Evolutionary conservation across 331 rosid species (phyloP), one percentile per base, ranked within the genome.

Genomic region (Arachis monticola): DNA sequence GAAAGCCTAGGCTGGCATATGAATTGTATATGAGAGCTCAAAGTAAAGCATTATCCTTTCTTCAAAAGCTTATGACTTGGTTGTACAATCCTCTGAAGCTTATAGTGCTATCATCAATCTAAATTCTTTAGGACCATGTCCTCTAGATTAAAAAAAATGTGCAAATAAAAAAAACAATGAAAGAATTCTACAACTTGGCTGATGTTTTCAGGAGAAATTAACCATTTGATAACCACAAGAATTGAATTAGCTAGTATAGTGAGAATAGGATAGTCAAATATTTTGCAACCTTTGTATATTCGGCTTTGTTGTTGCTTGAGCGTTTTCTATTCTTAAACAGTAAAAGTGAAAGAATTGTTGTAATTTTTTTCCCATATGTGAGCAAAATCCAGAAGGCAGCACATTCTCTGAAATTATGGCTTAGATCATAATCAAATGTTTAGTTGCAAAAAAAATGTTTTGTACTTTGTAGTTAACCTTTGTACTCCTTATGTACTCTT

Each of bases 1-100:
- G 89, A 40, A 95, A 95, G 63, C 96, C 97, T 32, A 90, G 86
- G 88, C 84, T 94, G 68, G 96, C 97, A 14, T 94, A 83, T 78
- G 96, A 95, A 77, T 66, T 90, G 69, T 90, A 92, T 81, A 5
- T 75, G 57, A 90, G 88, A 64, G 97, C 99, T 47, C 84, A 77
- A 65, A 85, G 59, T 8, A 91, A 92, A 71, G 90, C 59, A 85
- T 92, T 69, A 55, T 41, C 12, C 93, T 92, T 73, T 82, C 97
- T 13, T 63, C 89, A 4, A 95, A 87, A 84, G 83, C 95, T 60
- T 95, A 88, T 78, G 97, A 95, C 73, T 76, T 79, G 17, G 86
- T 95, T 13, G 62, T 87, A 41, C 83, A 84, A 56, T 87, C 96
- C 61, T 82, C 97, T 55, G 76, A 60, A 73, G 73, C 42, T 60